Evolutionary conservation across 306 rosid genomes (phyloP).

Genomic region (Heteromeles arbutifolia): DNA sequence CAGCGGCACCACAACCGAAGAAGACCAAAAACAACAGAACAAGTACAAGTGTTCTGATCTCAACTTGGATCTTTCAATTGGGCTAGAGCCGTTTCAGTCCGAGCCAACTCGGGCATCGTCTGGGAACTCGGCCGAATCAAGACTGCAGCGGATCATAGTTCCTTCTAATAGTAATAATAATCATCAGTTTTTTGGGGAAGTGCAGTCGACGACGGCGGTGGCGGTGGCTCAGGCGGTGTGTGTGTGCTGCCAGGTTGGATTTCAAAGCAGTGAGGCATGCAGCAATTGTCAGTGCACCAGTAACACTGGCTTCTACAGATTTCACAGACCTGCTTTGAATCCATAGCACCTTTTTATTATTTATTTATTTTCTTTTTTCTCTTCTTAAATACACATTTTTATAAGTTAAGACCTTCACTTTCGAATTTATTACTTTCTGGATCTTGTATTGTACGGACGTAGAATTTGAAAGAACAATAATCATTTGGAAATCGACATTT

Average conservation of each 20-base stretch:
- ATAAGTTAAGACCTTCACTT: not conserved
- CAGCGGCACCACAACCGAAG: slow-evolving; percentile 53
- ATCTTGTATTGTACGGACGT: not conserved
- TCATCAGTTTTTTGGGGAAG: not conserved
- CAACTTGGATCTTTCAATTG: slow-evolving; percentile 59
- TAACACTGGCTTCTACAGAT: slow-evolving; percentile 20
- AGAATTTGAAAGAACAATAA: not conserved
- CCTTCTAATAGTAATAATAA: not conserved
- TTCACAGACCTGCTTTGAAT: slow-evolving; percentile 15
- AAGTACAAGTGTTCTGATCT: slow-evolving; percentile 10
- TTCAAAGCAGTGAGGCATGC: slow-evolving; percentile 23
- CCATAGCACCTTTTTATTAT: not conserved
- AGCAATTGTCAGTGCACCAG: slow-evolving; percentile 26
- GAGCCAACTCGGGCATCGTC: slow-evolving; percentile 21
- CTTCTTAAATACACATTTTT: not conserved
- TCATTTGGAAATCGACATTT: not conserved
- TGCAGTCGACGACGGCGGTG: slow-evolving; percentile 3
- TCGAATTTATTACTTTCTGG: not conserved
- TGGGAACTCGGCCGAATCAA: slow-evolving; percentile 46
- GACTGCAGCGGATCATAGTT: not conserved
- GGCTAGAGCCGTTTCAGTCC: slow-evolving; percentile 40
- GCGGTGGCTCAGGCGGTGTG: slow-evolving; percentile 13
- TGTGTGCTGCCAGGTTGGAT: slow-evolving; percentile 40
- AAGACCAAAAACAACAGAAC: slow-evolving; percentile 13
- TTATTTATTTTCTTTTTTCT: not conserved